phyloP scores from a whole-genome alignment of 2,329 filamentous ascomycete species.

The Trichoderma aggressivum region DNA sequence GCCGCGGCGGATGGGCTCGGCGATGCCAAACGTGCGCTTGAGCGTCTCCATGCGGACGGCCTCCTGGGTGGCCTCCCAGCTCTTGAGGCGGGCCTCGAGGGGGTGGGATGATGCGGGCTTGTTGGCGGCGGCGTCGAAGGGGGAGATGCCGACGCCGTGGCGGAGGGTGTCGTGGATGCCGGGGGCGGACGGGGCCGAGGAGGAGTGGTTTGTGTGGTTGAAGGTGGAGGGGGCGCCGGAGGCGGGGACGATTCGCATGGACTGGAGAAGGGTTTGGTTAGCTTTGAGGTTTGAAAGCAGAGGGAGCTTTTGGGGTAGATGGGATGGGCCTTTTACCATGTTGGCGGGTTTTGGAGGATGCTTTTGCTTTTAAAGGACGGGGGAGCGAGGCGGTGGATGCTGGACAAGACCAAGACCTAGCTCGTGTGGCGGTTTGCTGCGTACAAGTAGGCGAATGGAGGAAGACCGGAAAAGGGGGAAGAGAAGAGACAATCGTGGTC shows the following conservation, averaged over 20 bases:
- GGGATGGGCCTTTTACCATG: slow-evolving; percentile 44
- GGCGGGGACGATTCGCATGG: slow-evolving; percentile 83
- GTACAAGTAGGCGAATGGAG: neutral
- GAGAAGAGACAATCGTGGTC: neutral
- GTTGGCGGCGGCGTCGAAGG: slow-evolving; percentile 44
- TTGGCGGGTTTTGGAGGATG: slow-evolving; percentile 29
- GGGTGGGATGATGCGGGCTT: slow-evolving; percentile 68
- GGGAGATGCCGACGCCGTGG: slow-evolving; percentile 68
- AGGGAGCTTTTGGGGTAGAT: neutral
- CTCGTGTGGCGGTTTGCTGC: neutral
- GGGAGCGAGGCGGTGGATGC: neutral
- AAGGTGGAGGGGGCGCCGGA: slow-evolving; percentile 63
- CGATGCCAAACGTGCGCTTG: slow-evolving; percentile 83
- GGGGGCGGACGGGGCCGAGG: slow-evolving; percentile 82
- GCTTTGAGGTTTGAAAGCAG: slow-evolving; percentile 19
- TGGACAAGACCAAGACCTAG: neutral
- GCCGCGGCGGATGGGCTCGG: slow-evolving; percentile 83
- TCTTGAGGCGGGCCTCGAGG: slow-evolving; percentile 81
- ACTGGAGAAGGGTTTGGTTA: slow-evolving; percentile 52
- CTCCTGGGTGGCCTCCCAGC: slow-evolving; percentile 90
- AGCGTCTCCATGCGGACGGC: slow-evolving; percentile 82
- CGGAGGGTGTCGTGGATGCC: slow-evolving; percentile 93
- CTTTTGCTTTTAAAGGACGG: neutral
- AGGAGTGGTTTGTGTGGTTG: slow-evolving; percentile 55
- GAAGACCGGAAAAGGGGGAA: neutral